phyloP scores from a whole-genome alignment of 202 grass and related monocot genomes.

The Panicum virgatum region DNA sequence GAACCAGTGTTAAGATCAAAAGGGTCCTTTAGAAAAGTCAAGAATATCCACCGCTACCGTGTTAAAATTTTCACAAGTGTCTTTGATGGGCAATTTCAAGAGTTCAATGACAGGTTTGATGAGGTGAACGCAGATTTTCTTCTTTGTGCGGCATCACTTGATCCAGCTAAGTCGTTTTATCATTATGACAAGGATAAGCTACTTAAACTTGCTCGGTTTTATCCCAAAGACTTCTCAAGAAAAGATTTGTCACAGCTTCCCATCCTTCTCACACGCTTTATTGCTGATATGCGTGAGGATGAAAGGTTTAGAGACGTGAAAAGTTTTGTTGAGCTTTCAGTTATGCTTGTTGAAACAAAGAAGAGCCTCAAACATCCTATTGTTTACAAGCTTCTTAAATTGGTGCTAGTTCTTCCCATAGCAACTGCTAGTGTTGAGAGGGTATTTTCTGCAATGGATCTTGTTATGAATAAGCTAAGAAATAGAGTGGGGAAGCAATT shows the following conservation, averaged over 20 bases:
- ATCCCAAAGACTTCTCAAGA: not conserved
- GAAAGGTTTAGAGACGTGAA: not conserved
- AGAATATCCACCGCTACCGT: not conserved
- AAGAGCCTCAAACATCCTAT: not conserved
- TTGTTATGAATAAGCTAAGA: not conserved
- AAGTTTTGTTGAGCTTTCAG: not conserved
- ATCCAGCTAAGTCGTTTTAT: not conserved
- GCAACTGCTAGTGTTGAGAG: not conserved
- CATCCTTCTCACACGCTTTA: not conserved
- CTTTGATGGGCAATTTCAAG: not conserved
- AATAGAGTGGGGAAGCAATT: not conserved
- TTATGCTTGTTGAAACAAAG: constrained; percentile 17
- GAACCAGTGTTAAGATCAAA: not conserved
- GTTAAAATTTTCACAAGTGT: not conserved
- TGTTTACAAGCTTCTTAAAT: constrained; percentile 19
- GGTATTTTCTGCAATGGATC: not conserved
- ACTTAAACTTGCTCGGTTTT: constrained; percentile 6
- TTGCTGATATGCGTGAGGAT: not conserved
- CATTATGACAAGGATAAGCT: not conserved
- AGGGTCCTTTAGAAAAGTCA: not conserved
- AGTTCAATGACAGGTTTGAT: constrained; percentile 14
- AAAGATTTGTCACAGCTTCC: not conserved
- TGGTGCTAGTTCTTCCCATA: not conserved
- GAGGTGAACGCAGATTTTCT: not conserved
- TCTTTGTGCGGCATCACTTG: not conserved